These are phyloP conservation scores for Penicillium sp. DNA, from an alignment of 2,329 filamentous ascomycete genomes.

Conservation along the genomic window DNA sequence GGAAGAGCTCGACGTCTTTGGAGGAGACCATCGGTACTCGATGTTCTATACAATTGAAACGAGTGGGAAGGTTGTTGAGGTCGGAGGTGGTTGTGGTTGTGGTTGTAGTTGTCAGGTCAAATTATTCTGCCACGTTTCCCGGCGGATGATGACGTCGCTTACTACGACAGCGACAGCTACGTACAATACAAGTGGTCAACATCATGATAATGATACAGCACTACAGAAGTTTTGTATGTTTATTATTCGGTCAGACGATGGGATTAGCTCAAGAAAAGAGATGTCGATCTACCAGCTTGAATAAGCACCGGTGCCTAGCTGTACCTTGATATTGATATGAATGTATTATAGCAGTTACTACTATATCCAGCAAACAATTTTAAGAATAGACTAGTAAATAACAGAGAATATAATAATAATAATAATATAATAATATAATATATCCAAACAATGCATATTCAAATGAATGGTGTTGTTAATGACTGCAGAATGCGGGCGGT, in stretches of 20 bases:
- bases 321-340: too few relatives aligned
- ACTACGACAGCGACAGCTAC: not conserved
- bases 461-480: not conserved
- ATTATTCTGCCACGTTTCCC: not conserved
- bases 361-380: too few relatives aligned
- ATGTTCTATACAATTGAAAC: not conserved
- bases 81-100: not conserved
- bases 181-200: too few relatives aligned
- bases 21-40: slow-evolving; percentile 27
- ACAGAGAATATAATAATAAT: too few relatives aligned
- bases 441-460: not conserved
- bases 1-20: slow-evolving; percentile 32
- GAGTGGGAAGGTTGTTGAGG: not conserved
- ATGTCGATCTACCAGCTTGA: too few relatives aligned
- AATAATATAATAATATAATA: too few relatives aligned
- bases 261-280: too few relatives aligned
- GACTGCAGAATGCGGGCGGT: not conserved
- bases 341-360: too few relatives aligned
- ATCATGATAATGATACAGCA: not conserved
- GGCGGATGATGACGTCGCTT: not conserved
- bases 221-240: not conserved
- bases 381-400: too few relatives aligned
- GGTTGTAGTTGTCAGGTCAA: not conserved
- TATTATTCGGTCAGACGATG: too few relatives aligned
- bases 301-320: too few relatives aligned